phyloP scores from a whole-genome alignment of 2,329 filamentous ascomycete genomes.

The Leptoxyphium fumago region DNA sequence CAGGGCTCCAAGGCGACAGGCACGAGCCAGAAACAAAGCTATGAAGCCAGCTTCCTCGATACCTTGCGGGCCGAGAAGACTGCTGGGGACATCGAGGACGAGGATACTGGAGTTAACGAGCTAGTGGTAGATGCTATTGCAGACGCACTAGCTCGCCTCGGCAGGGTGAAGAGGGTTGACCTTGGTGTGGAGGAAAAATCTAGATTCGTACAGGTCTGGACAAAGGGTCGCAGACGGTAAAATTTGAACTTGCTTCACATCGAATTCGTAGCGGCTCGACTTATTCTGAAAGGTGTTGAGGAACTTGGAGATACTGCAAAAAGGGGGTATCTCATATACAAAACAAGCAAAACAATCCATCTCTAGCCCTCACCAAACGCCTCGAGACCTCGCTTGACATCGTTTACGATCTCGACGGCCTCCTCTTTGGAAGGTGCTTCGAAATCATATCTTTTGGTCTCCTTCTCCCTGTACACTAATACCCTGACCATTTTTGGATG shows the following conservation, averaged over 20 bases:
- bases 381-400: constrained; percentile 53
- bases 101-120: constrained; percentile 19
- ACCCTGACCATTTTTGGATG: constrained; percentile 72
- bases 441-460: constrained; percentile 74
- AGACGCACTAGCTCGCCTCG: constrained; percentile 74
- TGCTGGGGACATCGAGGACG: constrained; percentile 18
- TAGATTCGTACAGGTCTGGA: constrained; percentile 63
- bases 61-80: constrained; percentile 21
- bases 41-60: constrained; percentile 33
- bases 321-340: not conserved
- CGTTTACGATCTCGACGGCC: constrained; percentile 62
- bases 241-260: not conserved
- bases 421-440: constrained; percentile 59
- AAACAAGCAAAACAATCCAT: not conserved
- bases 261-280: too few species aligned
- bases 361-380: constrained; percentile 9
- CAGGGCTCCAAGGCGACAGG: constrained; percentile 5
- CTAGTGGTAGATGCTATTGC: constrained; percentile 64
- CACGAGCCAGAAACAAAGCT: constrained; percentile 16
- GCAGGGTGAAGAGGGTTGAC: constrained; percentile 76
- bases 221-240: not conserved
- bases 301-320: not conserved
- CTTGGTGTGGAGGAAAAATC: constrained; percentile 71
- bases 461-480: constrained; percentile 59
- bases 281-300: too few species aligned